Evolutionary conservation across 345 rosid species (phyloP).

Genomic region (Raphanus sativus): DNA sequence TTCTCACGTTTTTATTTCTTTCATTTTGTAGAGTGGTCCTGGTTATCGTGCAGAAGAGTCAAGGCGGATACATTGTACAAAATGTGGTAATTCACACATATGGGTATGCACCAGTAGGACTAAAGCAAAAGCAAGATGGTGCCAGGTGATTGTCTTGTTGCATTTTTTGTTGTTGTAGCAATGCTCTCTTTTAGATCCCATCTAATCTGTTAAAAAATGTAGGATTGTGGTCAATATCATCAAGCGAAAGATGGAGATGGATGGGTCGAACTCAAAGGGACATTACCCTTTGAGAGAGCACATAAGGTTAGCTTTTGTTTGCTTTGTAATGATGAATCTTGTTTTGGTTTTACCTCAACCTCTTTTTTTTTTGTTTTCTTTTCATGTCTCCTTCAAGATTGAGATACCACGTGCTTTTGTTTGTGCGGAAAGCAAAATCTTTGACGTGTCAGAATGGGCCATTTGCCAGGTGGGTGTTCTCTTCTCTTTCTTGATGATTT

Average conservation of each 20-base stretch:
- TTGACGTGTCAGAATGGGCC: constrained; percentile 99
- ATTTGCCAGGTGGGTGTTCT: constrained; percentile 86
- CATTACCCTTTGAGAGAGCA: constrained; percentile 74
- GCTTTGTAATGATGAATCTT: constrained; percentile 4
- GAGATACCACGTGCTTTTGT: constrained; percentile 99
- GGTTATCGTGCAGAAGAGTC: constrained; percentile 87
- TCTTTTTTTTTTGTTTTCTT: constrained; percentile 13
- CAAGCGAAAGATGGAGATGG: constrained; percentile 99
- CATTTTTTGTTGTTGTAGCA: background rate
- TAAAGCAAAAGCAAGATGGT: constrained; percentile 95
- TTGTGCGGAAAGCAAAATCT: constrained; percentile 97
- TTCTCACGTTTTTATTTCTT: background rate
- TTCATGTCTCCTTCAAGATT: constrained; percentile 47
- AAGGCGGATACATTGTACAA: constrained; percentile 94
- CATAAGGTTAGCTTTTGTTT: constrained; percentile 57
- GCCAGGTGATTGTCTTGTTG: constrained; percentile 57
- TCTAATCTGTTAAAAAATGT: constrained; percentile 23
- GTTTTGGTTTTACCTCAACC: background rate
- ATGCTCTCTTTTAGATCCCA: background rate
- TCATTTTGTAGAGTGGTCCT: constrained; percentile 49
- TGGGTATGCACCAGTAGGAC: constrained; percentile 93
- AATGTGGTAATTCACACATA: constrained; percentile 85
- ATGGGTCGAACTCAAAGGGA: constrained; percentile 95
- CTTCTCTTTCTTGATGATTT: background rate
- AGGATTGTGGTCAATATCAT: constrained; percentile 98